Evolutionary conservation across 2,329 filamentous ascomycete species (phyloP), one percentile per base, ranked within the genome.

Genomic region (Fusarium multiceps): DNA sequence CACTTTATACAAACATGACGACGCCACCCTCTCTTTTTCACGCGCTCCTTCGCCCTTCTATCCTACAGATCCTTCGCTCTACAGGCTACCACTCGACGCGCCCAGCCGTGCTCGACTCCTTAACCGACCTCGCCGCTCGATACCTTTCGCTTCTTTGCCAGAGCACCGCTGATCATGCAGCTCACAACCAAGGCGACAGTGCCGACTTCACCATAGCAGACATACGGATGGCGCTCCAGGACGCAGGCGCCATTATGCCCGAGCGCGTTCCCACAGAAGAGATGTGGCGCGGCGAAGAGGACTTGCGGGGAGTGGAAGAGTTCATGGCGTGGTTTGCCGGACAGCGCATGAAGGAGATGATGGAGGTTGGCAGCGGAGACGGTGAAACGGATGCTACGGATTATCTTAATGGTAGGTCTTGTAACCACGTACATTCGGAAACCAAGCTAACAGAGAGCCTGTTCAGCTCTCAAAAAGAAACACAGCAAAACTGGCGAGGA

Each of bases 1-100:
- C 8, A 30, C 34, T 18, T 23, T 16, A 56, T n/a, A 51, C 62
- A 61, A 78, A 62, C 46, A 87, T 86, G 84, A 80, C 80, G 74
- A 81, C 80, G 66, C 83, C 82, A 6, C 79, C 82, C 12, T 79
- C 83, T n/a, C 80, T 87, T 59, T 87, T 84, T 82, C 91, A 93
- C 80, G 91, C 92, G 65, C 90, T 97, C 69, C 86, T 98, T 60
- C 93, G 94, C 43, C 95, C 95, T 3, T 90, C 91, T 49, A 89
- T 98, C 65, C 89, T 98, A 61, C 94, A 98, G 81, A 95, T 97
- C 75, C 89, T 98, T 54, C 93, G 95, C 76, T 93, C 94, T 30
- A 91, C 93, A 25, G 95, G 95, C 78, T 98, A 97, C 82, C 93
- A 97, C 78, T 87, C 91, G 43, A 92, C 93, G 53, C 90, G 90